A percentile compares a stretch with the other conserved stretches of the same genome.
phyloP scores from a whole-genome alignment of 202 grass and related monocot species.

The Carex arenaria region DNA sequence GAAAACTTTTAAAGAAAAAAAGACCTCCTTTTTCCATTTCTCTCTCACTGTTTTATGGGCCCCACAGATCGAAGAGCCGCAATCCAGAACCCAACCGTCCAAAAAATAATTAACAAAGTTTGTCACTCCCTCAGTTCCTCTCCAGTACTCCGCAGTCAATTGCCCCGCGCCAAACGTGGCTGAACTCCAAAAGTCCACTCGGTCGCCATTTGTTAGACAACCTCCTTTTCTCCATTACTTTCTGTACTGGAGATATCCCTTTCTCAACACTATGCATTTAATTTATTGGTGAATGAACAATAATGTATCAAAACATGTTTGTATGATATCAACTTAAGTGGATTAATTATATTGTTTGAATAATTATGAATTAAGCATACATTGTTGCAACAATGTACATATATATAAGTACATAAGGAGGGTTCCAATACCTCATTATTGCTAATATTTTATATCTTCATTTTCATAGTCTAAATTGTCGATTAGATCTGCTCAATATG shows the following conservation, averaged over 20 bases:
- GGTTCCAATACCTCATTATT: too few species aligned
- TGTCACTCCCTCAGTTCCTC: constrained; percentile 11
- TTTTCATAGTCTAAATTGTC: too few species aligned
- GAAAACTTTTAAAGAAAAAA: background rate
- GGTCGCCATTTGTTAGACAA: background rate
- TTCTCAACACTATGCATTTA: background rate
- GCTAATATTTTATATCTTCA: too few species aligned
- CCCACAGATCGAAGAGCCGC: background rate
- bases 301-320: too few species aligned
- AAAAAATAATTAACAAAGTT: background rate
- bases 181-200: background rate
- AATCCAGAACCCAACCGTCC: constrained; percentile 10
- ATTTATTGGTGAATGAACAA: background rate
- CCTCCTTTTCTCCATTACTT: background rate
- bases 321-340: background rate
- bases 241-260: background rate
- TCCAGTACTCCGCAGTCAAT: constrained; percentile 11
- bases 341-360: background rate
- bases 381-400: background rate
- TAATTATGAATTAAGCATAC: background rate
- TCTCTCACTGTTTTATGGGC: background rate
- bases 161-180: constrained; percentile 9
- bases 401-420: background rate
- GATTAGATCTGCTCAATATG: too few species aligned
- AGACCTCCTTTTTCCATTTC: background rate